Percentiles rank a stretch among this genome's conserved stretches.
These are phyloP conservation scores for Sporothrix mexicana DNA, from an alignment of 2,329 filamentous ascomycete species.

Conservation along the genomic window DNA sequence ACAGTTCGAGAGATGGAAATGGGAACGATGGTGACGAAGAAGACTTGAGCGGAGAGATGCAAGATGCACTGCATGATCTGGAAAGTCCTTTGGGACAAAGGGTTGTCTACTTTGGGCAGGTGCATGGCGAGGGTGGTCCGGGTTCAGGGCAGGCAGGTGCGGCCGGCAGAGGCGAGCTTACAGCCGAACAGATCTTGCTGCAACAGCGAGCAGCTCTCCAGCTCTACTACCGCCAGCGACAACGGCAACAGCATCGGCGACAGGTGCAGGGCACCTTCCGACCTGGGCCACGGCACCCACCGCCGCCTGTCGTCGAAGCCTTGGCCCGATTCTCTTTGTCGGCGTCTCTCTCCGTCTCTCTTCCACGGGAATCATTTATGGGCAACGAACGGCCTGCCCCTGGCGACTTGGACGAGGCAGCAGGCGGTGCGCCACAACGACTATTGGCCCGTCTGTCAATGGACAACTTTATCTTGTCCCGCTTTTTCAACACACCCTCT, in stretches of 20 bases:
- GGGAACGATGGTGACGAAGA: not conserved
- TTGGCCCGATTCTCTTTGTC: not conserved
- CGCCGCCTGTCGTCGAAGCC: conserved; percentile 10
- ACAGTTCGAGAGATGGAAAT: not conserved
- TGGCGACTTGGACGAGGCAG: not conserved
- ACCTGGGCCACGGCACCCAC: not conserved
- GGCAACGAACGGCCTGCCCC: not conserved
- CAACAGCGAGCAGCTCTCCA: conserved; percentile 5
- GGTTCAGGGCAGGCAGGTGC: not conserved
- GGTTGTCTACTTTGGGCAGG: conserved; percentile 11
- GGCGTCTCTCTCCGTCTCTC: not conserved
- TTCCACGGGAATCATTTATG: conserved; percentile 14
- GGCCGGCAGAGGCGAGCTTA: not conserved
- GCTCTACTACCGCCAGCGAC: not conserved
- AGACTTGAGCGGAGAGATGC: not conserved
- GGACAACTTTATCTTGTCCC: conserved; percentile 17
- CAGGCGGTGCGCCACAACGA: not conserved
- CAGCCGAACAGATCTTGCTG: not conserved
- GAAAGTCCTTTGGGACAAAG: not conserved
- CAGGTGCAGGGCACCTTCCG: not conserved
- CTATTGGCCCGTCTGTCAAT: not conserved
- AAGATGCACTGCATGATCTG: not conserved
- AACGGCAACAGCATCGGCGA: not conserved
- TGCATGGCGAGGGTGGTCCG: too few relatives aligned
- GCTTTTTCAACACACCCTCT: conserved; percentile 1